A percentile compares a stretch with the other conserved stretches of the same genome.
These are phyloP conservation scores for Arabidopsis suecica DNA, from an alignment of 345 rosid species.

Conservation along the genomic window DNA sequence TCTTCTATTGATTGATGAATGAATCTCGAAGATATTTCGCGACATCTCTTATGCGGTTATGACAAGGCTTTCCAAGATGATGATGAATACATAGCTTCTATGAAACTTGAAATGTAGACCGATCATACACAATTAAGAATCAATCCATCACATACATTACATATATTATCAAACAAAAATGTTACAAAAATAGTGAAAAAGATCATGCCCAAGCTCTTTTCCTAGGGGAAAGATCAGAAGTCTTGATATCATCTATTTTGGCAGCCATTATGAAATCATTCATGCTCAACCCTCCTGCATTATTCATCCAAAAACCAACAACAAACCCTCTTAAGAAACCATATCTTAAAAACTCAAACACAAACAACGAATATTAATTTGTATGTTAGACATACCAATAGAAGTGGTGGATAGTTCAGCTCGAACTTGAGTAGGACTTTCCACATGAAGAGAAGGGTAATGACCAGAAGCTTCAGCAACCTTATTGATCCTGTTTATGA, in stretches of 20 bases:
- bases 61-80: neutral
- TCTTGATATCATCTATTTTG: slow-evolving; percentile 79
- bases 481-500: slow-evolving; percentile 72
- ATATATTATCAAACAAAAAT: slow-evolving; percentile 26
- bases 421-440: slow-evolving; percentile 74
- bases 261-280: slow-evolving; percentile 93
- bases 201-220: slow-evolving; percentile 83
- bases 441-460: slow-evolving; percentile 80
- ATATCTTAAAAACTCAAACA: slow-evolving; percentile 32
- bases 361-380: slow-evolving; percentile 16
- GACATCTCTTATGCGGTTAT: neutral
- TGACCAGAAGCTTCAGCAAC: slow-evolving; percentile 69
- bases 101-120: neutral
- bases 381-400: slow-evolving; percentile 54
- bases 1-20: neutral
- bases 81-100: neutral
- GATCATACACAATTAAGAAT: neutral
- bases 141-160: neutral
- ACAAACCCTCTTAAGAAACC: slow-evolving; percentile 4
- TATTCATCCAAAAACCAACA: slow-evolving; percentile 26
- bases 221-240: slow-evolving; percentile 82
- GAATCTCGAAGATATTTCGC: neutral
- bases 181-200: slow-evolving; percentile 12
- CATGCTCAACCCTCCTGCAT: slow-evolving; percentile 84
- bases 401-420: slow-evolving; percentile 85